These are phyloP conservation scores for Trichophyton verrucosum DNA, from an alignment of 2,329 filamentous ascomycete genomes.

Conservation along the genomic window DNA sequence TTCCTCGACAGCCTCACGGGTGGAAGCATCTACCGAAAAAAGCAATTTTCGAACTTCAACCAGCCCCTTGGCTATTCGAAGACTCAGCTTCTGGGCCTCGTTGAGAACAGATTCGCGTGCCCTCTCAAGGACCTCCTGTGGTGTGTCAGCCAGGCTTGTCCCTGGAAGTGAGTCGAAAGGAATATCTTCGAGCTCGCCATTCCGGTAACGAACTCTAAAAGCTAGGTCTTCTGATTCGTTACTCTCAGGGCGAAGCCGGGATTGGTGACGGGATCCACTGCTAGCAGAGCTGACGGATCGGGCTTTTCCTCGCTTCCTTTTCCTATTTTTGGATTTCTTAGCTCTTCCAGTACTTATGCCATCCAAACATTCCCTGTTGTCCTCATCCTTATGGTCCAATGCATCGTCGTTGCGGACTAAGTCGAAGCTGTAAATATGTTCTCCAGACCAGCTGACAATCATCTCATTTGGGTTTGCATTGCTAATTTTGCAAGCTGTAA, in stretches of 20 bases:
- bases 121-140: slow-evolving; percentile 27
- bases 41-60: slow-evolving; percentile 44
- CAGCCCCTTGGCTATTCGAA: slow-evolving; percentile 43
- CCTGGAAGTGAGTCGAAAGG: slow-evolving; percentile 30
- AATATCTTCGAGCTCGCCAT: slow-evolving; percentile 49
- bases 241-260: slow-evolving; percentile 35
- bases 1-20: slow-evolving; percentile 22
- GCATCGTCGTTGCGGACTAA: slow-evolving; percentile 47
- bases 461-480: slow-evolving; percentile 57
- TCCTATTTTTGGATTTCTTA: slow-evolving; percentile 33
- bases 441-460: slow-evolving; percentile 55
- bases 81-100: slow-evolving; percentile 41
- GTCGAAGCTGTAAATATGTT: slow-evolving; percentile 56
- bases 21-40: slow-evolving; percentile 38
- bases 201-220: slow-evolving; percentile 46
- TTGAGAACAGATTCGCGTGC: slow-evolving; percentile 38
- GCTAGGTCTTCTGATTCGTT: slow-evolving; percentile 35
- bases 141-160: slow-evolving; percentile 17
- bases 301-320: slow-evolving; percentile 45
- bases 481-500: slow-evolving; percentile 59
- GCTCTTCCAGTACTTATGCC: slow-evolving; percentile 21
- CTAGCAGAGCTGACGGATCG: slow-evolving; percentile 32
- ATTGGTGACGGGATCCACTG: slow-evolving; percentile 36
- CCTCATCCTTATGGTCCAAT: slow-evolving; percentile 28
- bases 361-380: slow-evolving; percentile 17